Evolutionary conservation across 2,329 filamentous ascomycete species (phyloP), one percentile per base, ranked within the genome.

Genomic region (Penicillium sp.): DNA sequence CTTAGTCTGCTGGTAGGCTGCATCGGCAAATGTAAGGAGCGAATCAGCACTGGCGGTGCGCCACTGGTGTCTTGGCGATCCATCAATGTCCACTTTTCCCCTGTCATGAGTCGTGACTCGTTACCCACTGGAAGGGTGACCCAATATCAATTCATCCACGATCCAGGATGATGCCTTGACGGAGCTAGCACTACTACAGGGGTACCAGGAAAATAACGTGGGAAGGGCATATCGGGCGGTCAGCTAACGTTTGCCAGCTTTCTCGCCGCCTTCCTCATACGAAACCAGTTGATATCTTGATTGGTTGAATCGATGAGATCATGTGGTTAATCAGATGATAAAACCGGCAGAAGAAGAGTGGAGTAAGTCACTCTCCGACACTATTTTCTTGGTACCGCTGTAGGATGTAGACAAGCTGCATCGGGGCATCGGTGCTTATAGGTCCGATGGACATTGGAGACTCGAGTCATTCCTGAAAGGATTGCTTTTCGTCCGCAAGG

Each of bases 21-120:
- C 31, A 49, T 49, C 24, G 44, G 44, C 27, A 35, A 49, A 35
- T 9, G 27, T 11, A 35, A 33, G n/a, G 24, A 36, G 24, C 59
- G 50, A 63, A 62, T 60, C 51, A 55, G 55, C 58, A n/a, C 13
- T 11, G n/a, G 40, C 27, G 49, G 22, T 50, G 54, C 56, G 60
- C 44, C 44, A 49, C 44, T 35, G 27, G 44, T 35, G 44, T 49
- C 54, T 43, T 10, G 33, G 40, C 50, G 55, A 62, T 62, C 60
- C 51, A 31, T 55, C 55, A 22, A 40, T 50, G 31, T 58, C 36
- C 53, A 44, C 55, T 56, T 53, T 31, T 4, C 27, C 27, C 27
- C 27, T 31, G 27, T 9, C 27, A 9, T 31, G 27, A 31, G 27
- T 31, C 27, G 27, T 31, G 27, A 31, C 27, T 35, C 54, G 56